A percentile compares a stretch with the other conserved stretches of the same genome.
Conservation (phyloP, 352 stramenopile genomes). For the Globisporangium echinulatum region DNA sequence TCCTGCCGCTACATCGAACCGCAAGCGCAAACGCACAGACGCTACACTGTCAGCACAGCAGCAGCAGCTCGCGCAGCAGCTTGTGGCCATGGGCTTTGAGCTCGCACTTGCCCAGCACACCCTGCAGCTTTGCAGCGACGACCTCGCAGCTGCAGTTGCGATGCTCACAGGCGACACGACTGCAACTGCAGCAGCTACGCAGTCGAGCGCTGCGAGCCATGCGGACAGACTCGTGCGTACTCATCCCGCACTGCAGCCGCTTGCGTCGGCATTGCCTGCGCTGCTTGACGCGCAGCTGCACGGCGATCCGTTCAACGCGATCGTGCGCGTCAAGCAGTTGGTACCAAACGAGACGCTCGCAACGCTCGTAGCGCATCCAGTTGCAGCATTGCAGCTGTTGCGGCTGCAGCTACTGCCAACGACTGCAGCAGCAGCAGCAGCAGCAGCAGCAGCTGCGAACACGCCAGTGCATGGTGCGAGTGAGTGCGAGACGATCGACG, state of each 20-base stretch:
- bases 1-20: too few relatives aligned
- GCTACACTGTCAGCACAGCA: conserved; percentile 6
- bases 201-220: conserved; percentile 7
- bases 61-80: conserved; percentile 16
- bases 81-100: conserved; percentile 64
- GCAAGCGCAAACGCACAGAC: conserved; percentile 8
- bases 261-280: conserved; percentile 18
- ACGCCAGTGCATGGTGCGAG: not conserved
- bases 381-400: conserved; percentile 28
- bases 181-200: not conserved
- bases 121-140: conserved; percentile 20
- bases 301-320: conserved; percentile 34
- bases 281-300: conserved; percentile 15
- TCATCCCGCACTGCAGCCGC: conserved; percentile 11
- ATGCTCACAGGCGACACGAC: conserved; percentile 31
- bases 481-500: conserved; percentile 12
- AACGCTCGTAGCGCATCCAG: conserved; percentile 41
- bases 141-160: conserved; percentile 31
- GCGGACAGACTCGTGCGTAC: conserved; percentile 7
- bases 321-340: conserved; percentile 43
- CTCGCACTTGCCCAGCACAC: conserved; percentile 19
- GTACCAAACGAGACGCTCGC: conserved; percentile 28
- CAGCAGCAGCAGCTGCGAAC: too few relatives aligned
- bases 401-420: conserved; percentile 3
- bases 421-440: not conserved